Conservation (phyloP, 176 grass and related monocot genomes). For the Secale cereale region DNA sequence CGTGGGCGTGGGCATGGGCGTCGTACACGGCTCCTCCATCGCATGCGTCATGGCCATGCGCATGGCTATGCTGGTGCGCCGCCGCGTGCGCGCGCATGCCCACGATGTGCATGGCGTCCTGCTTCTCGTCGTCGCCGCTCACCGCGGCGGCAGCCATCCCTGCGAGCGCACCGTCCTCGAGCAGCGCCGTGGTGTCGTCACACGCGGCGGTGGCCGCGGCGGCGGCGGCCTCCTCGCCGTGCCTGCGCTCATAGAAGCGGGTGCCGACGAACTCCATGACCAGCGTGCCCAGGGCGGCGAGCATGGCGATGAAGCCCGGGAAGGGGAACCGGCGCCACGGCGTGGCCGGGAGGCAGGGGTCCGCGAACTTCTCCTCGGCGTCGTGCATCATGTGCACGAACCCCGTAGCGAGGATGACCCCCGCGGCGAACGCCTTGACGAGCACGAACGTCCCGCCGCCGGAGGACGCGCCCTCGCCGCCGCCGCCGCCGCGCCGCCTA, state of each 20-base stretch:
- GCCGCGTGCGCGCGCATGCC: slow-evolving; percentile 56
- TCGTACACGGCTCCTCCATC: slow-evolving; percentile 10
- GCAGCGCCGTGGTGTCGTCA: slow-evolving; percentile 15
- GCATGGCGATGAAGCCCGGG: slow-evolving; percentile 86
- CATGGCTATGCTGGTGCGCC: slow-evolving; percentile 42
- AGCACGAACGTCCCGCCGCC: slow-evolving; percentile 44
- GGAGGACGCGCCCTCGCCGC: neutral
- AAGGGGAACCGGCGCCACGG: slow-evolving; percentile 81
- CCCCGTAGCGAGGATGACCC: slow-evolving; percentile 75
- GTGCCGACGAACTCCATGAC: slow-evolving; percentile 70
- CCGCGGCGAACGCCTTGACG: slow-evolving; percentile 74
- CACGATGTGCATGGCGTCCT: slow-evolving; percentile 56
- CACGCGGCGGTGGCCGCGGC: neutral
- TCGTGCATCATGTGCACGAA: slow-evolving; percentile 87
- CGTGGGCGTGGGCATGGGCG: slow-evolving; percentile 1
- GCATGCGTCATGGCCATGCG: slow-evolving; percentile 26
- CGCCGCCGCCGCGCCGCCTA: neutral
- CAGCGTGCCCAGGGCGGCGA: slow-evolving; percentile 74
- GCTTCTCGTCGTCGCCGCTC: neutral
- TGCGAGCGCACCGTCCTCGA: neutral
- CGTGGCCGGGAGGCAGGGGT: slow-evolving; percentile 51
- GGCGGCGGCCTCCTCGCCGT: neutral
- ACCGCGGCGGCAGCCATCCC: neutral
- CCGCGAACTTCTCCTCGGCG: slow-evolving; percentile 44
- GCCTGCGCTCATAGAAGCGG: slow-evolving; percentile 61